Evolutionary conservation across 169 alveolate species (phyloP).

Genomic region (Eimeria sp.): DNA sequence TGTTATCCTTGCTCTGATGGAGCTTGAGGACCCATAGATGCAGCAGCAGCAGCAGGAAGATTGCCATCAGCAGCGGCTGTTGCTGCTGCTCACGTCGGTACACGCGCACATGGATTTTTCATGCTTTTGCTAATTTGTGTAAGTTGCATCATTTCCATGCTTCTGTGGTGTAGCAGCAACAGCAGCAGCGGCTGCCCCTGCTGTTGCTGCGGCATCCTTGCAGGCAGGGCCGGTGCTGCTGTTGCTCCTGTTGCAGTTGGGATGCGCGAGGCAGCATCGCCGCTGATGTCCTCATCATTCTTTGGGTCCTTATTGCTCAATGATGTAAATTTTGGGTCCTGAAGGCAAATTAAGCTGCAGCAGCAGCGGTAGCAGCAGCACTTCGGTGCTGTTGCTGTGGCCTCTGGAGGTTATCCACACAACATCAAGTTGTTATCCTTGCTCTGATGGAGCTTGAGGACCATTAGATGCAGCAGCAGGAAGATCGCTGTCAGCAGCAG

Average conservation of each 20-base stretch:
- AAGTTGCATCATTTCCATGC: neutral
- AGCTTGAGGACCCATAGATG: neutral
- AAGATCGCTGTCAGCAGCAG: neutral
- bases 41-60: neutral
- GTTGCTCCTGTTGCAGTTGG: neutral
- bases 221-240: neutral
- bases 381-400: neutral
- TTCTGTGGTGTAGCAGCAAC: neutral
- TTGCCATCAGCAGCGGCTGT: neutral
- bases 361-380: neutral
- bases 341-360: neutral
- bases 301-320: neutral
- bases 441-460: slow-evolving; percentile 41
- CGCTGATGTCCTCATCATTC: neutral
- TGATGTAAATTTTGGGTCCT: slow-evolving; percentile 28
- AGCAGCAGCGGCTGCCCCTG: too few species aligned
- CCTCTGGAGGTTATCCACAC: slow-evolving; percentile 42
- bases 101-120: neutral
- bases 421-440: slow-evolving; percentile 5
- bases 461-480: neutral
- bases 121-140: neutral
- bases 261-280: neutral
- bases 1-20: slow-evolving; percentile 65
- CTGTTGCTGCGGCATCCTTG: too few species aligned
- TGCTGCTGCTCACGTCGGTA: neutral